Evolutionary conservation across 2,329 filamentous ascomycete genomes (phyloP), one percentile per base, ranked within the genome.

Genomic region (Claviceps humidiphila): DNA sequence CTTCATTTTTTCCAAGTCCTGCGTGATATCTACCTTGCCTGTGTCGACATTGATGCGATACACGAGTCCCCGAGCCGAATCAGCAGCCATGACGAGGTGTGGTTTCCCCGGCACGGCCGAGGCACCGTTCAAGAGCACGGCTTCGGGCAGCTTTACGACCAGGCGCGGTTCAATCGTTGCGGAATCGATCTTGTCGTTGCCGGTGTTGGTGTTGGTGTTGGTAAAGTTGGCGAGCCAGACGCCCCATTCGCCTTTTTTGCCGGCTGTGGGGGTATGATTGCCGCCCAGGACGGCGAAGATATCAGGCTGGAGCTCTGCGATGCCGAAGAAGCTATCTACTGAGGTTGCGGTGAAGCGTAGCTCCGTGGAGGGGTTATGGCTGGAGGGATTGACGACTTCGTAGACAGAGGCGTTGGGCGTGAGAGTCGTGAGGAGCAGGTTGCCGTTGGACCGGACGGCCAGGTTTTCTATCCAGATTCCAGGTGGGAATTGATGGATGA

Each of bases 1-100:
- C 16, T 70, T 68, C 58, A 64, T 57, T 34, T 61, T 58, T 0
- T 58, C 41, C 9, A 57, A 52, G 17, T 61, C 37, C 5, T 63
- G 48, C 3, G 58, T 56, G 14, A 61, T 41, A 0, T 51, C 43
- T 17, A 52, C 55, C 2, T 56, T 47, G 5, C 58, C 56, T 0
- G 59, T 63, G 1, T 38, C 7, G 2, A 58, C 58, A 43, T 66
- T 54, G 6, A 67, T 43, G 22, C 59, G 54, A 55, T 57, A 63
- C 9, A 64, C 53, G 1, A 56, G 40, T n/a, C 64, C 63, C 4
- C 39, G 46, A 4, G 55, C 17, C 2, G 60, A 62, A 51, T 66
- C 63, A 0, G 61, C 43, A 11, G 43, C 50, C 1, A 51, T 34
- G 17, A 44, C 43, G 20, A 51, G 20, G 6, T 51, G 43, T 5